phyloP scores from a whole-genome alignment of 768 basidiomycete species.

The Rhodotorula sphaerocarpa region DNA sequence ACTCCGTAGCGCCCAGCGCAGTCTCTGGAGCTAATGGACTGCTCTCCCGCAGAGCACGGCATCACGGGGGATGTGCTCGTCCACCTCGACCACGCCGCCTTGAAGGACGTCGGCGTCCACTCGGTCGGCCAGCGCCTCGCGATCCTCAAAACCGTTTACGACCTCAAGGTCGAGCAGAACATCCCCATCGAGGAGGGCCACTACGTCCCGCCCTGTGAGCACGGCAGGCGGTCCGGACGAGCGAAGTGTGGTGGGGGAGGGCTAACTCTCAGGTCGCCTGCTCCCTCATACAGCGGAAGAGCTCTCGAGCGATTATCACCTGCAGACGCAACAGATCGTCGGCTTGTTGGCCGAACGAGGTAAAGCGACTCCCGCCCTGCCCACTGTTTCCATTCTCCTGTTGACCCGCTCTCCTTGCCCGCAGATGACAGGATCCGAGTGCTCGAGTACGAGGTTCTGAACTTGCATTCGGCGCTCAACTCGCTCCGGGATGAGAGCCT shows the following conservation, averaged over 20 bases:
- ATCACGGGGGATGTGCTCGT: slow-evolving; percentile 86
- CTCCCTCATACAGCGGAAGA: slow-evolving; percentile 20
- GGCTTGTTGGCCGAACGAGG: slow-evolving; percentile 26
- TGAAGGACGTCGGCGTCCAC: slow-evolving; percentile 78
- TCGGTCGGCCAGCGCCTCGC: slow-evolving; percentile 84
- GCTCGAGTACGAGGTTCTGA: slow-evolving; percentile 71
- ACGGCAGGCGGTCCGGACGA: too few species aligned
- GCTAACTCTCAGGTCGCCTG: background rate
- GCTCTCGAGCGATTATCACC: slow-evolving; percentile 2
- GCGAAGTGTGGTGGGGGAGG: background rate
- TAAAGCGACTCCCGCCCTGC: background rate
- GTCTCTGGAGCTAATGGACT: background rate
- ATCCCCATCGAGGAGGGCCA: slow-evolving; percentile 73
- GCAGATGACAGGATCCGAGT: slow-evolving; percentile 60
- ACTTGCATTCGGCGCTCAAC: slow-evolving; percentile 55
- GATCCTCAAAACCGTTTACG: slow-evolving; percentile 86
- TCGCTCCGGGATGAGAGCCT: slow-evolving; percentile 34
- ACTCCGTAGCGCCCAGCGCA: slow-evolving; percentile 23
- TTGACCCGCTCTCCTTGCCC: background rate
- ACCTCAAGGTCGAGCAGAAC: slow-evolving; percentile 71
- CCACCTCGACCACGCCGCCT: slow-evolving; percentile 68
- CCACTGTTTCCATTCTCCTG: background rate
- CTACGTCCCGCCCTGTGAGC: slow-evolving; percentile 76
- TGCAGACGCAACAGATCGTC: slow-evolving; percentile 8
- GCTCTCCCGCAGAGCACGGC: slow-evolving; percentile 60